Percentiles rank a stretch among this genome's conserved stretches.
Conservation (phyloP, 176 grass and related monocot species). For the Juncus inflexus region DNA sequence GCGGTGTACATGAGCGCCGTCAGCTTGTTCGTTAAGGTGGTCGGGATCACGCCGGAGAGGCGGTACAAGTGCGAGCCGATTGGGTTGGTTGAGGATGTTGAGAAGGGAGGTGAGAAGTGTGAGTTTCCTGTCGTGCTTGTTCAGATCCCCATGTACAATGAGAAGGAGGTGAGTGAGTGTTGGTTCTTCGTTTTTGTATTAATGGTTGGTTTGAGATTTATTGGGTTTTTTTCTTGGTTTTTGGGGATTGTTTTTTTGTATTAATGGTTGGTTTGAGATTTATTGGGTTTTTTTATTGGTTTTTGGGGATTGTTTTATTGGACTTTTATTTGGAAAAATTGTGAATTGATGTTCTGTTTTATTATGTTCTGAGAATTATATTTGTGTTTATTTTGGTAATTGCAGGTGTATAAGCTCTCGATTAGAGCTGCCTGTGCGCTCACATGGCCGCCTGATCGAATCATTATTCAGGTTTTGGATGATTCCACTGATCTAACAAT, state of each 20-base stretch:
- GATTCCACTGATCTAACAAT: constrained; percentile 62
- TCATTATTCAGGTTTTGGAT: constrained; percentile 75
- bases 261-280: not conserved
- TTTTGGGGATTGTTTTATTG: constrained; percentile 10
- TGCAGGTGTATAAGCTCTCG: constrained; percentile 70
- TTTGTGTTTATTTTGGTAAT: constrained; percentile 12
- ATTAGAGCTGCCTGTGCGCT: constrained; percentile 59
- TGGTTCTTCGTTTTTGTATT: not conserved
- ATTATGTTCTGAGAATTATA: constrained; percentile 6
- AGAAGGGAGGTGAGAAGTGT: constrained; percentile 18
- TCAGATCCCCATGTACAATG: constrained; percentile 94
- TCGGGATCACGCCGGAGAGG: constrained; percentile 36
- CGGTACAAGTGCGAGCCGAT: constrained; percentile 66
- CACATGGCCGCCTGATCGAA: constrained; percentile 63
- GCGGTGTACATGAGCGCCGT: constrained; percentile 68
- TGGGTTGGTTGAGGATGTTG: not conserved
- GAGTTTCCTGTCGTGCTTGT: constrained; percentile 74
- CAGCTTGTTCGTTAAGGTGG: constrained; percentile 38
- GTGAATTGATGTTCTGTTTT: not conserved
- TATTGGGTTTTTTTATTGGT: not conserved
- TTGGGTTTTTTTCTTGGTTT: not conserved
- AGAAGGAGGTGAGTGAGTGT: constrained; percentile 52
- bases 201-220: not conserved
- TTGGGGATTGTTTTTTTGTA: too few species aligned
- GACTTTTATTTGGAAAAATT: not conserved